Evolutionary conservation across 1,284 basidiomycete genomes (phyloP), one percentile per base, ranked within the genome.

Genomic region (Takashimella tepidaria): DNA sequence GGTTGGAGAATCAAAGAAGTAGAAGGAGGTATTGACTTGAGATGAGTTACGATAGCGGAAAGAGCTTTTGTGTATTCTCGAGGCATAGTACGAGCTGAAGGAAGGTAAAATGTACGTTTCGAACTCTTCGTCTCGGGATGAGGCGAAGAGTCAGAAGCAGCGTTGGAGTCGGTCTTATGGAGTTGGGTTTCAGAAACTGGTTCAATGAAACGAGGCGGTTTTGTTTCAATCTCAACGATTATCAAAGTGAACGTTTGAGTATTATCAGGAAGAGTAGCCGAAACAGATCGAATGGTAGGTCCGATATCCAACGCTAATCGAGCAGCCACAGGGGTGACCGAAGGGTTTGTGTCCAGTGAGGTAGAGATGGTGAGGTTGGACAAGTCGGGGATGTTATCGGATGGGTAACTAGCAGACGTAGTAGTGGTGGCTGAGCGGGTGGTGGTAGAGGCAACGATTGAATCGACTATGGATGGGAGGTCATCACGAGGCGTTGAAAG

Each of bases 401-500:
- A 37, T 37, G 20, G 19, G 24, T 22, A 20, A 4, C 44, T n/a
- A n/a, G 44, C 25, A 6, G 26, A 20, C 31, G 10, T n/a, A 31
- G 26, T 23, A 13, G 44, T 20, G 45, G 24, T 20, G 45, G 51
- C 23, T 13, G 48, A 41, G n/a, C 26, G 8, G 27, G 41, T 31
- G 43, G 45, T 25, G 4, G 31, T 31, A 13, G 37, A 45, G 22
- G 22, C 41, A 2, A 71, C 65, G 2, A 71, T 11, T 0, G 61
- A 53, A 25, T 67, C 66, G 0, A 76, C 67, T 1, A 68, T 25
- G 3, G 46, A 54, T 0, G 63, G 54, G 6, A 77, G 57, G 11
- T 72, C 70, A 19, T 74, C 73, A 12, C 67, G 54, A 13, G 66
- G 43, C 0, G 61, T 54, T 0, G 57, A 54, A 4, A 75, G 56